These are phyloP conservation scores for Nitzschia inconspicua DNA, from an alignment of 108 stramenopile species.

Conservation along the genomic window DNA sequence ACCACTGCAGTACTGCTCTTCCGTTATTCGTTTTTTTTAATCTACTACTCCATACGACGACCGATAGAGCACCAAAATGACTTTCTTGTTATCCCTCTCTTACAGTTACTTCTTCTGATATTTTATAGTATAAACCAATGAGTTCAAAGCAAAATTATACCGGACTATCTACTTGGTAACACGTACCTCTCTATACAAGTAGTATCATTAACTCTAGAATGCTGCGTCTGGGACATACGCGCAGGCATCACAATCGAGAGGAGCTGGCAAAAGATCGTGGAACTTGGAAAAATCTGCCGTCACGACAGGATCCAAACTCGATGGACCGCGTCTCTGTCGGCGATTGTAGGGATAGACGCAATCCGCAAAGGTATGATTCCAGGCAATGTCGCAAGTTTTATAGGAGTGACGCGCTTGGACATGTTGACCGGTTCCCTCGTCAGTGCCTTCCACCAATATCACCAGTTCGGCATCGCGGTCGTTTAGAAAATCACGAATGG, in stretches of 20 bases:
- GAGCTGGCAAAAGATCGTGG: conserved; percentile 56
- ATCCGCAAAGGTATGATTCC: conserved; percentile 82
- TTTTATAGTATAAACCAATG: too few species aligned
- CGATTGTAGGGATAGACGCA: conserved; percentile 65
- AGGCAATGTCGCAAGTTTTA: conserved; percentile 69
- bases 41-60: too few species aligned
- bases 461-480: conserved; percentile 93
- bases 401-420: conserved; percentile 95
- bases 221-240: conserved; percentile 16
- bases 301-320: conserved; percentile 16
- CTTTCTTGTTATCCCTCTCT: too few species aligned
- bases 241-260: conserved; percentile 18
- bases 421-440: conserved; percentile 83
- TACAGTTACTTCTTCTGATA: too few species aligned
- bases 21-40: too few species aligned
- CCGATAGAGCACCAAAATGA: too few species aligned
- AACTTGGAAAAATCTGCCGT: conserved; percentile 69
- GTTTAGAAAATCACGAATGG: conserved; percentile 53
- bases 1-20: too few species aligned
- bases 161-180: too few species aligned
- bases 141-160: too few species aligned
- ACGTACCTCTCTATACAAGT: too few species aligned
- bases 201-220: background rate
- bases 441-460: conserved; percentile 93
- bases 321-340: conserved; percentile 6